Base-by-base conservation (phyloP, 75 land plant genomes). In the Larix kaempferi region DNA sequence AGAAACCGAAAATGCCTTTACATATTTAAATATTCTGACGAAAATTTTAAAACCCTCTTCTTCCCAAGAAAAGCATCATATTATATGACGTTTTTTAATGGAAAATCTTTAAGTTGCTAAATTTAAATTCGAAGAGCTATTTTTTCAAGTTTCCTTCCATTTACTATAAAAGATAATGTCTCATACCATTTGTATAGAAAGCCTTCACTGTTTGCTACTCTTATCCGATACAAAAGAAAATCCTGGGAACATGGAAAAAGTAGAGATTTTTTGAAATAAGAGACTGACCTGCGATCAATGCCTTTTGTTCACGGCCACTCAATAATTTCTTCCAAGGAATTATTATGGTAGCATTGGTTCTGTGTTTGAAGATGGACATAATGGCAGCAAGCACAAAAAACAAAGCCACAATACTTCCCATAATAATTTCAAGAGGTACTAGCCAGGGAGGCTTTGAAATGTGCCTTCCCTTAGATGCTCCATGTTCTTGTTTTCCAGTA, bases 231-330 rank as follows among this genome's bases (percentile, higher is more conserved):
- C 73, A 39, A 11, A 6, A 16, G 71, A 67, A 39, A 67, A 67
- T 21, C 44, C 19, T 37, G 23, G 22, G 19, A n/a, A 67, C 8
- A 69, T 39, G 44, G 25, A 64, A 21, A 29, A 69, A 69, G 73
- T 17, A 69, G 2, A 41, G 54, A 69, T 69, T 41, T 4, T 19
- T 37, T 67, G 4, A 19, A 17, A 37, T 5, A 15, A 67, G 71
- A 67, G 37, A 67, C 71, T 37, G 6, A n/a, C 92, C 92, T 78
- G 88, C 61, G 23, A 72, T 74, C n/a, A 90, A 76, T 54, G 54
- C 33, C 52, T 60, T 6, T 29, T 73, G 72, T 15, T 90, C 82
- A 73, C 74, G 83, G 33, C 55, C 25, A 35, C 52, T 69, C 49
- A 37, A 57, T 22, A 65, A 61, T 77, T 73, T 77, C 60, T 33